A percentile compares a stretch with the other conserved stretches of the same genome.
phyloP scores from a whole-genome alignment of 2,329 filamentous ascomycete genomes.

The Aureobasidium uvarum region DNA sequence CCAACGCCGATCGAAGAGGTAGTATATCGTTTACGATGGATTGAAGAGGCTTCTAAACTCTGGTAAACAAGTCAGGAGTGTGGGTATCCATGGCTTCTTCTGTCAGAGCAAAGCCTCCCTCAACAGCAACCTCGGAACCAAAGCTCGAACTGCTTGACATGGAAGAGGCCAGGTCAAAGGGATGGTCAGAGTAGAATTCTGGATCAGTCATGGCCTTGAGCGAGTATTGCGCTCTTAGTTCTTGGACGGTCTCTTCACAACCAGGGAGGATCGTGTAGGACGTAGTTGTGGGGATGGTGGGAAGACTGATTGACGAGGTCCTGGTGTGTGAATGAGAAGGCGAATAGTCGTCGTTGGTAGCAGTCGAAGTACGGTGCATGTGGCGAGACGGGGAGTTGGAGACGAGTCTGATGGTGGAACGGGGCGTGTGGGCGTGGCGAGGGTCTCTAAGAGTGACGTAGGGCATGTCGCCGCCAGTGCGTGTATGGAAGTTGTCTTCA shows the following conservation, averaged over 20 bases:
- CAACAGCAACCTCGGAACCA: conserved; percentile 48
- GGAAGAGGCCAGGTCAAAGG: not conserved
- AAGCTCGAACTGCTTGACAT: conserved; percentile 7
- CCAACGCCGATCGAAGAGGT: not conserved
- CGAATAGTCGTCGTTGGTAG: conserved; percentile 31
- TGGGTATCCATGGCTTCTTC: conserved; percentile 56
- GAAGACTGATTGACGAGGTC: conserved; percentile 37
- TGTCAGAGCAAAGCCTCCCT: conserved; percentile 55
- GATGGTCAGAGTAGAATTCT: conserved; percentile 6
- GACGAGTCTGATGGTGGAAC: conserved; percentile 8
- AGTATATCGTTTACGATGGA: not conserved
- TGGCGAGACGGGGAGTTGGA: not conserved
- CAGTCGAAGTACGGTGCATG: conserved; percentile 29
- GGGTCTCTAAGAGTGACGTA: conserved; percentile 7
- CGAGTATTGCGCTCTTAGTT: not conserved
- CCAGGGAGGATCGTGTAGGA: conserved; percentile 16
- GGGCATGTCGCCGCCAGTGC: not conserved
- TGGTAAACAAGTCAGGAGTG: conserved; percentile 40
- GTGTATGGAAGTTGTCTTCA: not conserved
- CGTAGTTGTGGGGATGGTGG: conserved; percentile 27
- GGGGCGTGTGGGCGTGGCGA: not conserved
- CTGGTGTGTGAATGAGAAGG: conserved; percentile 32
- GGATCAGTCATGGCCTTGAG: conserved; percentile 22
- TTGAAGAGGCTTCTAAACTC: conserved; percentile 17
- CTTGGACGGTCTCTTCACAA: not conserved